phyloP scores from a whole-genome alignment of 192 early-diverging fungal genomes.

The Coemansia sp. region DNA sequence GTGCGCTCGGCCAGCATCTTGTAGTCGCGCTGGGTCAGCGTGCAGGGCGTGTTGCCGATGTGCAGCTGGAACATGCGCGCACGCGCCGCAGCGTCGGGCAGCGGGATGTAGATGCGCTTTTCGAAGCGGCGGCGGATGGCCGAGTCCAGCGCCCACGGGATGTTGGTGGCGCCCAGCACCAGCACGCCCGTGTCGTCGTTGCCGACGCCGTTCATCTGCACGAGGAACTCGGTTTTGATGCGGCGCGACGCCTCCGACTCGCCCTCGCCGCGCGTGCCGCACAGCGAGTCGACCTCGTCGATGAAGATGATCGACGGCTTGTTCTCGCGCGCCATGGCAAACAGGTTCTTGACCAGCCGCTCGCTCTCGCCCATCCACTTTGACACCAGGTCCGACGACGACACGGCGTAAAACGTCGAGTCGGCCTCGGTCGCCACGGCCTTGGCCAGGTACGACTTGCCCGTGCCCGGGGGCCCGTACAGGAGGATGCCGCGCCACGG shows the following conservation, averaged over 20 bases:
- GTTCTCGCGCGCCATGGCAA: constrained; percentile 89
- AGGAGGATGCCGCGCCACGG: constrained; percentile 97
- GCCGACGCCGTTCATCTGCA: constrained; percentile 99
- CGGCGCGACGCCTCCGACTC: constrained; percentile 92
- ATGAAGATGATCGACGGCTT: constrained; percentile 98
- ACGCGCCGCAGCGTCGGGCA: constrained; percentile 88
- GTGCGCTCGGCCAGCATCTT: constrained; percentile 76
- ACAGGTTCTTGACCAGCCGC: constrained; percentile 91
- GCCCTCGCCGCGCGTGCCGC: constrained; percentile 95
- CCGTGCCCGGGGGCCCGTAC: constrained; percentile 98
- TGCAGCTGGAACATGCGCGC: constrained; percentile 92
- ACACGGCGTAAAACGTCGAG: constrained; percentile 95
- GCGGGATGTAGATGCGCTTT: constrained; percentile 97
- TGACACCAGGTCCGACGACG: constrained; percentile 96
- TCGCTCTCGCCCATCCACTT: constrained; percentile 99
- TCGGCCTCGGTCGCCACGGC: constrained; percentile 98
- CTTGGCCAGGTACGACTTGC: constrained; percentile 96
- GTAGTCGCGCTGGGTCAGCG: constrained; percentile 73
- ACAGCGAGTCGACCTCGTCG: constrained; percentile 98
- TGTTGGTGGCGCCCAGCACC: constrained; percentile 96
- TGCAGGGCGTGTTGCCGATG: constrained; percentile 89
- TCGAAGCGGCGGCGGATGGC: constrained; percentile 97
- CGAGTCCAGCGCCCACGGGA: constrained; percentile 93
- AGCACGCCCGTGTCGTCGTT: constrained; percentile 95
- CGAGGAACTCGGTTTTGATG: constrained; percentile 98